These are phyloP conservation scores for Quercus phellos DNA, from an alignment of 331 rosid genomes.

Conservation along the genomic window DNA sequence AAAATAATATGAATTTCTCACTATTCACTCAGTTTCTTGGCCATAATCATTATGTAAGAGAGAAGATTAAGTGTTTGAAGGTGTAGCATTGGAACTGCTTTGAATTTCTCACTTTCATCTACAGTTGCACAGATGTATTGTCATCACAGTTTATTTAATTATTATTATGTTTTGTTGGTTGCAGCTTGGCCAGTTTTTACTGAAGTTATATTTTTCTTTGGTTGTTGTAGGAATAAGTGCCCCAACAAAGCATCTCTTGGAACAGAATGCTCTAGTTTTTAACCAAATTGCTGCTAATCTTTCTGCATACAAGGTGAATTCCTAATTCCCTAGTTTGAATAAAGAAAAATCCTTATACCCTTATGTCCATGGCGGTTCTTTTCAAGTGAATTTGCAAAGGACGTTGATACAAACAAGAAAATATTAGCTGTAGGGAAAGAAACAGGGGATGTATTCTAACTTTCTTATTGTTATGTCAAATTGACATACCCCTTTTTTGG, in stretches of 20 bases:
- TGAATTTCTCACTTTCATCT: neutral
- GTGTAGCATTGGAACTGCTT: too few species aligned
- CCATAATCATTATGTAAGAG: neutral
- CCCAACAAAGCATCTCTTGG: slow-evolving; percentile 69
- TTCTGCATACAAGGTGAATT: slow-evolving; percentile 72
- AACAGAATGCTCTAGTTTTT: slow-evolving; percentile 80
- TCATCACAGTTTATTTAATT: neutral
- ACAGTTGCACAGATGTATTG: neutral
- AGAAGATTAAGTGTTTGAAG: neutral
- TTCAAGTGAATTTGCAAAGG: neutral
- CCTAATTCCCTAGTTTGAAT: slow-evolving; percentile 6
- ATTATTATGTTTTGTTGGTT: neutral
- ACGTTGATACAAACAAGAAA: neutral
- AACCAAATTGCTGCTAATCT: slow-evolving; percentile 71
- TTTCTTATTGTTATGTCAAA: neutral
- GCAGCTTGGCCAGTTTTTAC: neutral
- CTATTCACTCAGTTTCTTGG: too few species aligned
- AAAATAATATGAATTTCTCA: too few species aligned
- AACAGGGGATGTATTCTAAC: neutral
- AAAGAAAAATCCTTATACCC: neutral
- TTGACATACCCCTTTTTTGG: neutral
- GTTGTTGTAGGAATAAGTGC: slow-evolving; percentile 55
- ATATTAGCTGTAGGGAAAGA: neutral
- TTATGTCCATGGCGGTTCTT: slow-evolving; percentile 1
- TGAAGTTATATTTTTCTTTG: slow-evolving; percentile 29